phyloP scores from a whole-genome alignment of 2,329 filamentous ascomycete genomes.

The Botryosphaeria dothidea region DNA sequence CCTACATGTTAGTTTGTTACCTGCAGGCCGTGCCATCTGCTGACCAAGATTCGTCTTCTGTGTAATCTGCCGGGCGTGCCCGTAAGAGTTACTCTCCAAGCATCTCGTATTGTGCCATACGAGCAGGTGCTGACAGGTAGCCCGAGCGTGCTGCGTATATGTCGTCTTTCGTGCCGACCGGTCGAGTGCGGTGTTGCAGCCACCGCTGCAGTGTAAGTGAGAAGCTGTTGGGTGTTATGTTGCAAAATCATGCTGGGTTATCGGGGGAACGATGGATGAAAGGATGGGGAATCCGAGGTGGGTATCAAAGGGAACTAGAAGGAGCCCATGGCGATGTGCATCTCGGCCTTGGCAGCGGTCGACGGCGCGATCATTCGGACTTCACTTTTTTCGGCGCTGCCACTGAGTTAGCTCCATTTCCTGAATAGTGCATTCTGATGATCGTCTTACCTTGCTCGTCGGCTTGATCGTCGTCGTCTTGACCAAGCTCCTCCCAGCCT shows the following conservation, averaged over 20 bases:
- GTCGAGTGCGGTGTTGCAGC: neutral
- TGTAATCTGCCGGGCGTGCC: neutral
- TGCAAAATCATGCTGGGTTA: slow-evolving; percentile 2
- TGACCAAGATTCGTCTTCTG: neutral
- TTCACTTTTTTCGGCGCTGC: slow-evolving; percentile 18
- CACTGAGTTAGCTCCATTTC: neutral
- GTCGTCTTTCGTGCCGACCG: neutral
- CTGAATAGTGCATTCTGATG: neutral
- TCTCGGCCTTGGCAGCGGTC: slow-evolving; percentile 12
- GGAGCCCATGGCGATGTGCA: neutral
- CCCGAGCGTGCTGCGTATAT: neutral
- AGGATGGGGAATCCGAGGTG: neutral
- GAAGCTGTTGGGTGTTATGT: slow-evolving; percentile 10
- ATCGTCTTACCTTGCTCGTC: slow-evolving; percentile 21
- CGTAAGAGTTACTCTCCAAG: neutral
- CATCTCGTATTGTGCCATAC: neutral
- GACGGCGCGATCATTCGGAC: slow-evolving; percentile 13
- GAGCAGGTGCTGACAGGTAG: neutral
- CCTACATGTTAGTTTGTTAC: slow-evolving; percentile 10
- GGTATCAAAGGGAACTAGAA: neutral
- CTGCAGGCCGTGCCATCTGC: neutral
- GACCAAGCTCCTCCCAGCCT: slow-evolving; percentile 21
- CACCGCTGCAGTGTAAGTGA: slow-evolving; percentile 4
- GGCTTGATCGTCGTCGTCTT: slow-evolving; percentile 9
- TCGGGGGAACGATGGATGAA: neutral